Evolutionary conservation across 2,329 filamentous ascomycete species (phyloP), one percentile per base, ranked within the genome.

Genomic region (Fusarium dlaminii): DNA sequence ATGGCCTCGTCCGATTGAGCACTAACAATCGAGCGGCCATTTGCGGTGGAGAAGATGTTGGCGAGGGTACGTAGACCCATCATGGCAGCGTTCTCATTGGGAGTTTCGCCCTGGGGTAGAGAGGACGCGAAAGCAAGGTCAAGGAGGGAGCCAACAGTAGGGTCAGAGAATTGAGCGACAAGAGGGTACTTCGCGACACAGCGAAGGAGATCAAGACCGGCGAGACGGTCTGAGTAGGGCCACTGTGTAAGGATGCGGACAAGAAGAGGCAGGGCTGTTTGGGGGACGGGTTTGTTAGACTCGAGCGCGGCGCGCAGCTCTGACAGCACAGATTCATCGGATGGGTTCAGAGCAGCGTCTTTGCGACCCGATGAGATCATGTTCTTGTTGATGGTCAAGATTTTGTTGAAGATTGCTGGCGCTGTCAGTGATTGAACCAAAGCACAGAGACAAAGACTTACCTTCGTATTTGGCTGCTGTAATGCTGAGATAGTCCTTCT

Each of bases 151-250:
- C 85, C 85, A 36, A 87, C 84, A 6, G 84, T 82, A 2, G 87
- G 83, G 57, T 90, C 87, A 0, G 84, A 84, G 56, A 89, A 89
- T 13, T 88, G 87, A 5, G 94, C 92, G n/a, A 91, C 89, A 3
- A 88, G 83, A 1, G 93, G 89, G 10, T 90, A 90, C 2, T 91
- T 90, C 4, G 93, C 92, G 34, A 96, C 86, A 55, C 97, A 91
- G n/a, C 96, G 93, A 10, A 98, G 87, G 3, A 98, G 86, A 81
- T 98, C 96, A 2, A 99, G 88, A 18, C 91, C 94, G 1, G 96
- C 93, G 0, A 99, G 87, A 51, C 95, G 92, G 75, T 94, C 93
- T 18, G 91, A 87, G 60, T 92, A 91, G 6, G 95, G 93, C 96
- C 96, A 99, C 37, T 87, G 82, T 0, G 93, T 94, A 24, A 91